phyloP scores from a whole-genome alignment of 306 rosid species.

The Prunus davidiana region DNA sequence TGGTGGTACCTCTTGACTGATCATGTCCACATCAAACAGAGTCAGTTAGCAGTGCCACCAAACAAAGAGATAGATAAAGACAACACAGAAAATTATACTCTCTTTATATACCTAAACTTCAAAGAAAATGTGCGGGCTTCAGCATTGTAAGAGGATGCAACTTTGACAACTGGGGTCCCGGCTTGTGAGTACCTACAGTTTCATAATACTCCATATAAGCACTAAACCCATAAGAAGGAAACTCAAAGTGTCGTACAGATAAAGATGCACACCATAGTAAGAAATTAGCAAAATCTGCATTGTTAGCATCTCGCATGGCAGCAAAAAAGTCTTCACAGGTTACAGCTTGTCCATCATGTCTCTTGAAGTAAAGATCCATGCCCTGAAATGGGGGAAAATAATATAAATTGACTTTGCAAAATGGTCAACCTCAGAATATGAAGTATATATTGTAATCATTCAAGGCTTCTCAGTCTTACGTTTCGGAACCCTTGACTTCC shows the following conservation, averaged over 20 bases:
- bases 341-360: constrained; percentile 98
- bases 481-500: constrained; percentile 91
- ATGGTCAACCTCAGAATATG: constrained; percentile 6
- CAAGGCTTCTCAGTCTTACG: constrained; percentile 46
- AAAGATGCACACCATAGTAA: constrained; percentile 51
- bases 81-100: constrained; percentile 11
- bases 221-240: constrained; percentile 10
- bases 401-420: constrained; percentile 11
- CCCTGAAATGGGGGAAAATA: constrained; percentile 55
- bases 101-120: constrained; percentile 60
- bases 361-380: constrained; percentile 96
- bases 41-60: constrained; percentile 26
- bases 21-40: constrained; percentile 30
- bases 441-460: constrained; percentile 13
- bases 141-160: constrained; percentile 68
- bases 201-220: constrained; percentile 12
- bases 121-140: constrained; percentile 69
- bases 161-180: constrained; percentile 85
- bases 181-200: constrained; percentile 95
- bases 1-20: constrained; percentile 85
- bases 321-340: constrained; percentile 95
- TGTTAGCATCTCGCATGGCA: constrained; percentile 95
- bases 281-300: constrained; percentile 94
- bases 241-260: constrained; percentile 17
- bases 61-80: constrained; percentile 17